Base-by-base conservation (phyloP, 75 land plant species). In the Sequoiadendron giganteum region DNA sequence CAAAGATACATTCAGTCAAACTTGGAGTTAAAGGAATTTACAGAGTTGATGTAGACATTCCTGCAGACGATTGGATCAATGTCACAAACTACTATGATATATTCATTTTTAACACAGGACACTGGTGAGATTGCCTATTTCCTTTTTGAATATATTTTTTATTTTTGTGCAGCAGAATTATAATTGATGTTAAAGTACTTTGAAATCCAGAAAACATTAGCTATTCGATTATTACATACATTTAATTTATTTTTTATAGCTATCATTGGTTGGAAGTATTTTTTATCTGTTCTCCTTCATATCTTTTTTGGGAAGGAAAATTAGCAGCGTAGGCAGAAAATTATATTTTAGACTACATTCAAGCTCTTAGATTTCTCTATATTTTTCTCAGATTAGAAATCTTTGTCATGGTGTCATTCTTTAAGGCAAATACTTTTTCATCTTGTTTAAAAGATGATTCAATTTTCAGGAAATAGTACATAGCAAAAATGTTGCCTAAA, bases 61-160 rank as follows among this genome's bases (percentile, higher is more conserved):
- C 98, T 82, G 99, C 99, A 85, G 91, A 88, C 87, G 99, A 98
- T 54, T 98, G 99, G 99, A 88, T 88, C 79, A 92, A 93, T 65
- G 88, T 93, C 79, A 88, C 94, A 61, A 73, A 91, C 2, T 96
- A 93, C 89, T 98, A 98, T 88, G 98, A 98, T 88, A 93, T 98
- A 19, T 89, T 96, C 75, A 85, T 98, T 75, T 98, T 96, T 87
- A 96, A 96, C 72, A 96, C 98, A 42, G 99, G 99, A 25, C 98
- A 98, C 84, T 98, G 97, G 99, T 96, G 91, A 91, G 83, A 18
- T 83, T 38, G 32, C 68, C 32, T 36, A 42, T 85, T 36, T 75
- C n/a, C 84, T 82, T 2, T 47, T n/a, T 82, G 54, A 25, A 43
- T 45, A 19, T 79, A 7, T 39, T 82, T 82, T 28, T 82, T 47